Percentiles rank a stretch among this genome's conserved stretches.
phyloP scores from a whole-genome alignment of 2,329 filamentous ascomycete species.

The Geosmithia putterillii region DNA sequence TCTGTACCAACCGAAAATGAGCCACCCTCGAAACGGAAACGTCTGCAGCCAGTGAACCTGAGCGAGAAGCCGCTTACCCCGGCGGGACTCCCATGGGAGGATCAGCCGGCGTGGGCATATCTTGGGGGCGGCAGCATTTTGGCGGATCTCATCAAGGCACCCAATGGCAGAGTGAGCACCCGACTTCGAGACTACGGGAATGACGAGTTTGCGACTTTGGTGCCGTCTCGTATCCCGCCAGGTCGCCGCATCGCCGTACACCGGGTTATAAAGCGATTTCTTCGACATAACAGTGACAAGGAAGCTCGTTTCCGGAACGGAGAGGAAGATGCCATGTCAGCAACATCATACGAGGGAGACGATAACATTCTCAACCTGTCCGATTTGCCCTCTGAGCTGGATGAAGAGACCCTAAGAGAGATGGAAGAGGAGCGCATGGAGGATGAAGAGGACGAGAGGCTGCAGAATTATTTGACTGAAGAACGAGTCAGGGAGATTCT shows the following conservation, averaged over 20 bases:
- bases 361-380: slow-evolving; percentile 30
- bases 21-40: not conserved
- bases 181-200: slow-evolving; percentile 8
- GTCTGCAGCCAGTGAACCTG: not conserved
- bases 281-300: slow-evolving; percentile 15
- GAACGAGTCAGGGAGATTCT: slow-evolving; percentile 35
- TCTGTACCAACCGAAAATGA: not conserved
- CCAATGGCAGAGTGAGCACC: slow-evolving; percentile 9
- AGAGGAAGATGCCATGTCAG: not conserved
- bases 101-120: slow-evolving; percentile 13
- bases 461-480: slow-evolving; percentile 1
- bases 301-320: slow-evolving; percentile 1
- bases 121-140: slow-evolving; percentile 19
- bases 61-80: not conserved
- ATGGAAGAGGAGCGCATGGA: slow-evolving; percentile 43
- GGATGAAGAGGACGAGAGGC: slow-evolving; percentile 7
- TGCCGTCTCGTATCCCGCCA: slow-evolving; percentile 17
- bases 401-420: slow-evolving; percentile 47
- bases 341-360: slow-evolving; percentile 5
- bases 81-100: slow-evolving; percentile 1
- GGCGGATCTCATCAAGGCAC: slow-evolving; percentile 9
- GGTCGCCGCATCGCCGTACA: slow-evolving; percentile 32
- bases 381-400: slow-evolving; percentile 20
- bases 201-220: slow-evolving; percentile 13
- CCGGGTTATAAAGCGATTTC: slow-evolving; percentile 23